phyloP scores from a whole-genome alignment of 2,329 filamentous ascomycete species.

The Ceratocystis ficicola region DNA sequence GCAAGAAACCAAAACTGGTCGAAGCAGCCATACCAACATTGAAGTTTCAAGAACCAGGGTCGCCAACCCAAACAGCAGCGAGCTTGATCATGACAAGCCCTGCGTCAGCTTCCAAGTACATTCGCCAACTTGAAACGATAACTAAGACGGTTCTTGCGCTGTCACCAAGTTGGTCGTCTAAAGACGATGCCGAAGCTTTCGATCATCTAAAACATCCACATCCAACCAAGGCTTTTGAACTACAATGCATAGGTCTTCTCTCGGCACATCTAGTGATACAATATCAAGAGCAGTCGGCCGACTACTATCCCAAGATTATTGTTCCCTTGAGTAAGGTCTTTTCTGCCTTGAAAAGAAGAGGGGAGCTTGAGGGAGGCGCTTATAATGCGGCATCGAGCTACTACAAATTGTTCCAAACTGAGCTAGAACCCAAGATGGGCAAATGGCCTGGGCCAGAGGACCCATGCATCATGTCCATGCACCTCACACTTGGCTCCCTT shows the following conservation, averaged over 20 bases:
- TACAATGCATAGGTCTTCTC: constrained; percentile 51
- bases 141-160: constrained; percentile 54
- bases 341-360: constrained; percentile 19
- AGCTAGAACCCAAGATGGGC: constrained; percentile 21
- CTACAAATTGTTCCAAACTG: constrained; percentile 18
- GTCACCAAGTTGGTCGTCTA: constrained; percentile 52
- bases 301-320: constrained; percentile 20
- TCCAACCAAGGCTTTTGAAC: constrained; percentile 46
- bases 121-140: constrained; percentile 54
- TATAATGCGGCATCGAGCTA: constrained; percentile 17
- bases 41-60: constrained; percentile 32
- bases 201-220: constrained; percentile 44
- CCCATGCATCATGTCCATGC: constrained; percentile 33
- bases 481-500: constrained; percentile 42
- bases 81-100: constrained; percentile 14
- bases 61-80: constrained; percentile 16
- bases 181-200: constrained; percentile 45
- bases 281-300: constrained; percentile 14
- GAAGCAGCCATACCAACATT: constrained; percentile 47
- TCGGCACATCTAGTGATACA: constrained; percentile 20
- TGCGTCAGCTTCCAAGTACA: constrained; percentile 43
- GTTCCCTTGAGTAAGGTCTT: constrained; percentile 21
- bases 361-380: constrained; percentile 16
- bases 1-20: constrained; percentile 47
- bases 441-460: constrained; percentile 21